Evolutionary conservation across 2,329 filamentous ascomycete genomes (phyloP).

Genomic region (Ophiostoma australiae): DNA sequence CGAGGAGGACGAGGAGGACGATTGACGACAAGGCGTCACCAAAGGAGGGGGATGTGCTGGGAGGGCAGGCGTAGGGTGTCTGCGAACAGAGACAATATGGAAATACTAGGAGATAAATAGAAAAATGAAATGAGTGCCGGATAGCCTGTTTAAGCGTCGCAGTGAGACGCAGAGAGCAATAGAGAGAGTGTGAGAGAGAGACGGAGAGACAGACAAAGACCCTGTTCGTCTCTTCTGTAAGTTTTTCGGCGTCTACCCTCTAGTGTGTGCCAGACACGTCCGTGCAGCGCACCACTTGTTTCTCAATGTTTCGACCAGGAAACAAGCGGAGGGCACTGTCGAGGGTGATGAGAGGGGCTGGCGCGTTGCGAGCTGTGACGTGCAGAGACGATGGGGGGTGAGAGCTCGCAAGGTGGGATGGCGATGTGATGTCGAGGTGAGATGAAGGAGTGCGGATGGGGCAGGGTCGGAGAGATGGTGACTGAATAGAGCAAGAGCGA

Average conservation of each 20-base stretch:
- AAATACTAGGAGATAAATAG: not conserved
- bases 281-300: slow-evolving; percentile 18
- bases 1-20: not conserved
- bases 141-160: not conserved
- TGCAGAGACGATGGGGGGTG: not conserved
- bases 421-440: not conserved
- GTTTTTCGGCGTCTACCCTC: slow-evolving; percentile 9
- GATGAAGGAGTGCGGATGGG: not conserved
- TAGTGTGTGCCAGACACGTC: slow-evolving; percentile 16
- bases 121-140: not conserved
- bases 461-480: not conserved
- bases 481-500: not conserved
- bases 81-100: not conserved
- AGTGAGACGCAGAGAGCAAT: not conserved
- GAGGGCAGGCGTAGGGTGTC: not conserved
- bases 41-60: not conserved
- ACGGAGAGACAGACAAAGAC: not conserved
- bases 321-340: not conserved
- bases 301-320: slow-evolving; percentile 23
- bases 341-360: not conserved
- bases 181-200: no score
- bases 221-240: slow-evolving; percentile 17
- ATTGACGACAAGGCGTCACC: slow-evolving; percentile 9
- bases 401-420: not conserved
- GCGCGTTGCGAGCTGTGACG: not conserved